These are phyloP conservation scores for Mycosphaerelloides madeirae DNA, from an alignment of 2,329 filamentous ascomycete species.

Conservation along the genomic window DNA sequence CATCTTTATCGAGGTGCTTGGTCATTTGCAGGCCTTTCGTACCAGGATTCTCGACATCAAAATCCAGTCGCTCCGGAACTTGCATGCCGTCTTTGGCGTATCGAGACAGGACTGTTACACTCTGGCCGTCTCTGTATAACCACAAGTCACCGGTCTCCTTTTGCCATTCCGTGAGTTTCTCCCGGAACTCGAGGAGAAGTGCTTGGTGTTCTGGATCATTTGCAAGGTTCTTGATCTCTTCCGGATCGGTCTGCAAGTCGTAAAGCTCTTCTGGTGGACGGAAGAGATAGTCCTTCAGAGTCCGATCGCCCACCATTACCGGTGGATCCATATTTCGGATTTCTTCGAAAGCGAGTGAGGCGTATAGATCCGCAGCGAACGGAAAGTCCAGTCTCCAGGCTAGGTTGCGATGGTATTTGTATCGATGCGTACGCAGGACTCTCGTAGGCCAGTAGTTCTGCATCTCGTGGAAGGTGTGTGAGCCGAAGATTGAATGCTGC, in stretches of 20 bases:
- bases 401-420: slow-evolving; percentile 51
- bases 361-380: slow-evolving; percentile 35
- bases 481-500: slow-evolving; percentile 43
- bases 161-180: slow-evolving; percentile 34
- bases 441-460: slow-evolving; percentile 51
- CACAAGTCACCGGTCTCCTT: slow-evolving; percentile 32
- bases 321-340: slow-evolving; percentile 36
- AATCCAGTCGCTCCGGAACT: slow-evolving; percentile 23
- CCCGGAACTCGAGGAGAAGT: slow-evolving; percentile 33
- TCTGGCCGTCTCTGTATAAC: slow-evolving; percentile 30
- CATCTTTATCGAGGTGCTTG: slow-evolving; percentile 8
- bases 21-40: slow-evolving; percentile 6
- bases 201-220: slow-evolving; percentile 29
- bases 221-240: slow-evolving; percentile 45
- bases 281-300: slow-evolving; percentile 41
- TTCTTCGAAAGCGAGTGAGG: slow-evolving; percentile 41
- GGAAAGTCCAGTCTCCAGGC: slow-evolving; percentile 34
- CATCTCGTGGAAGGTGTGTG: slow-evolving; percentile 49
- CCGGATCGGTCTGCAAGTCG: slow-evolving; percentile 43
- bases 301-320: slow-evolving; percentile 39
- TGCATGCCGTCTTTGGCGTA: slow-evolving; percentile 21
- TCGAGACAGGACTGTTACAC: slow-evolving; percentile 12
- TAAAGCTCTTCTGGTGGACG: slow-evolving; percentile 45
- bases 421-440: slow-evolving; percentile 40
- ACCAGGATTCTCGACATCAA: slow-evolving; percentile 19